Evolutionary conservation across 176 grass and related monocot species (phyloP).

Genomic region (Chloris gayana): DNA sequence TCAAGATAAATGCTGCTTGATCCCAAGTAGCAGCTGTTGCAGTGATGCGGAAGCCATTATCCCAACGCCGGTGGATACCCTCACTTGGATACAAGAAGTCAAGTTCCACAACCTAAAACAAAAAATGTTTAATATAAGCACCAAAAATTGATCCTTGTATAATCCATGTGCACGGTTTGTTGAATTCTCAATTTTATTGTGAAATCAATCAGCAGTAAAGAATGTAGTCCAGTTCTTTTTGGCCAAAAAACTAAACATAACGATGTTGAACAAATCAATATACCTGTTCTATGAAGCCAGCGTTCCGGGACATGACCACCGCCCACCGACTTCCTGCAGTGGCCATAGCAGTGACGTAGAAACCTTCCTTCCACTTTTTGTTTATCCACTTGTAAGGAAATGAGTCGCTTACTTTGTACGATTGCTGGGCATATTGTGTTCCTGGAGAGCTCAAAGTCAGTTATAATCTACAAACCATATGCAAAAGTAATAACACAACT

Average conservation of each 20-base stretch:
- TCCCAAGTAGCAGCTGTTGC: slow-evolving; percentile 87
- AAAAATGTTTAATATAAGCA: slow-evolving; percentile 27
- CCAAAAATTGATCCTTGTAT: not conserved
- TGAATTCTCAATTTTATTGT: not conserved
- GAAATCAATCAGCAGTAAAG: slow-evolving; percentile 17
- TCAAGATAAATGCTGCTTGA: slow-evolving; percentile 79
- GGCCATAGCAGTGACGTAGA: slow-evolving; percentile 89
- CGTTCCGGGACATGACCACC: slow-evolving; percentile 89
- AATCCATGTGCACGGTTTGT: not conserved
- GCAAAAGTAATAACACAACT: slow-evolving; percentile 28
- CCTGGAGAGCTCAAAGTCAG: slow-evolving; percentile 58
- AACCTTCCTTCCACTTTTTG: slow-evolving; percentile 96
- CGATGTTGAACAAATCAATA: not conserved
- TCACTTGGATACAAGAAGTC: slow-evolving; percentile 98
- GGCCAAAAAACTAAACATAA: not conserved
- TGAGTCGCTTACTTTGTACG: slow-evolving; percentile 92
- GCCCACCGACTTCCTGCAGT: slow-evolving; percentile 88
- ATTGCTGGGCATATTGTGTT: slow-evolving; percentile 89
- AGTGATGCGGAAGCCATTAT: slow-evolving; percentile 81
- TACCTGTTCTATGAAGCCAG: slow-evolving; percentile 88
- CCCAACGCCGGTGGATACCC: slow-evolving; percentile 92
- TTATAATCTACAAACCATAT: slow-evolving; percentile 20
- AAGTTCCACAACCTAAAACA: slow-evolving; percentile 86
- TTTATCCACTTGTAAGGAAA: slow-evolving; percentile 99
- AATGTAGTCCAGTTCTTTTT: not conserved